Percentiles rank a stretch among this genome's conserved stretches.
These are phyloP conservation scores for Rubroboletus satanas DNA, from an alignment of 768 basidiomycete species.

Conservation along the genomic window DNA sequence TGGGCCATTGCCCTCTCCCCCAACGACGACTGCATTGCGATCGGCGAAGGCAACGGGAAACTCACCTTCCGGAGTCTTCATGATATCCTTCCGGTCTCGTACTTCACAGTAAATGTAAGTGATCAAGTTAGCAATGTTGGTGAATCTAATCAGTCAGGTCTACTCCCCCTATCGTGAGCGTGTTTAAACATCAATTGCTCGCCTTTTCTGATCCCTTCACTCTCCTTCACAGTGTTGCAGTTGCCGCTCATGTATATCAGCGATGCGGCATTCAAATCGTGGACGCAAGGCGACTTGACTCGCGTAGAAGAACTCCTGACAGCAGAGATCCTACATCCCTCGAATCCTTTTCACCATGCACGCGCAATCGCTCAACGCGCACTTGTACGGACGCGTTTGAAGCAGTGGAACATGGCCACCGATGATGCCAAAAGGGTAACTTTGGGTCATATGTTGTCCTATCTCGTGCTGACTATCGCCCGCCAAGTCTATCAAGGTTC, in stretches of 20 bases:
- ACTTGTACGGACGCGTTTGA: background rate
- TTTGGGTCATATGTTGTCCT: background rate
- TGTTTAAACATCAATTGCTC: background rate
- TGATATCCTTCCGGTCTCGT: background rate
- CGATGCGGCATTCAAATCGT: background rate
- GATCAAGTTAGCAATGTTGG: too few species aligned
- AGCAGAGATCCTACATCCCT: background rate
- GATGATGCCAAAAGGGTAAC: conserved; percentile 4
- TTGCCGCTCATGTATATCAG: background rate
- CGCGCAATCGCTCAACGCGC: background rate
- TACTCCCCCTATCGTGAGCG: background rate
- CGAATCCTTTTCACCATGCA: background rate
- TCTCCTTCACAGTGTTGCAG: background rate
- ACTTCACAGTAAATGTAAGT: conserved; percentile 1
- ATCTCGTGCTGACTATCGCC: background rate
- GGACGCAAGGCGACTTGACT: background rate
- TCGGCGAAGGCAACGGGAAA: conserved; percentile 1
- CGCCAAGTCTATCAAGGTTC: conserved; percentile 5
- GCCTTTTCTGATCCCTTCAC: background rate
- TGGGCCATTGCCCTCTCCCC: conserved; percentile 1
- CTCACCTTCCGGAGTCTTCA: background rate
- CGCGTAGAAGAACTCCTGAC: conserved; percentile 1
- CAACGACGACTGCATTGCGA: background rate
- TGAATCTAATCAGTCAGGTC: background rate
- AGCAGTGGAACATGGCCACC: background rate